These are phyloP conservation scores for Nephelium lappaceum DNA, from an alignment of 345 rosid species.

Conservation along the genomic window DNA sequence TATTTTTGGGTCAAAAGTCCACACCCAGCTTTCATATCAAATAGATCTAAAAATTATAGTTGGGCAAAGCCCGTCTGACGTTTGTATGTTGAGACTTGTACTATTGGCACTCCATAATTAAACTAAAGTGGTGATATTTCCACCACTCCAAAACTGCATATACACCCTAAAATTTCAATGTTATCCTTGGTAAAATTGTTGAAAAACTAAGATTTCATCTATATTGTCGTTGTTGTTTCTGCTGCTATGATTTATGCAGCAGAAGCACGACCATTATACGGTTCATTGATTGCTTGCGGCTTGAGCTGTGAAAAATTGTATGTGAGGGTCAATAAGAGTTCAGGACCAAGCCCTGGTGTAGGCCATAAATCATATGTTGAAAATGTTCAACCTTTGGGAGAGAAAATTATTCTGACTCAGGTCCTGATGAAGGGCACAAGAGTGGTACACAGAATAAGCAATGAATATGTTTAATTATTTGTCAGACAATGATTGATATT, in stretches of 20 bases:
- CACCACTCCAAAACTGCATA: no score
- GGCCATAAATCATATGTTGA: conserved; percentile 26
- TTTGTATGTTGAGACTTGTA: no score
- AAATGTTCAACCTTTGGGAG: not conserved
- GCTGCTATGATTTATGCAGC: conserved; percentile 14
- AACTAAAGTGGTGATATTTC: no score
- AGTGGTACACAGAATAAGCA: conserved; percentile 15
- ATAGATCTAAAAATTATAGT: no score
- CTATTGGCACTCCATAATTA: no score
- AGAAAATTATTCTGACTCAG: conserved; percentile 38
- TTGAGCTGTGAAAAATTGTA: not conserved
- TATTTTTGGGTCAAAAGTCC: no score
- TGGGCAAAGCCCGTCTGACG: no score
- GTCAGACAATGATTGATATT: no score
- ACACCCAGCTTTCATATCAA: no score
- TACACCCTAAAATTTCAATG: no score
- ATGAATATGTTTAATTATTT: not conserved
- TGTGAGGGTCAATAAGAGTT: conserved; percentile 19
- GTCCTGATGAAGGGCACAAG: conserved; percentile 45
- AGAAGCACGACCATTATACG: conserved; percentile 28
- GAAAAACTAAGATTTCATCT: not conserved
- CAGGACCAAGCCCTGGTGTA: conserved; percentile 48
- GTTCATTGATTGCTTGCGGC: not conserved
- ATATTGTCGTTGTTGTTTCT: conserved; percentile 17
- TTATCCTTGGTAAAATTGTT: no score